Conservation (phyloP, 495 filamentous ascomycete species). For the Clavariopsis aquatica region DNA sequence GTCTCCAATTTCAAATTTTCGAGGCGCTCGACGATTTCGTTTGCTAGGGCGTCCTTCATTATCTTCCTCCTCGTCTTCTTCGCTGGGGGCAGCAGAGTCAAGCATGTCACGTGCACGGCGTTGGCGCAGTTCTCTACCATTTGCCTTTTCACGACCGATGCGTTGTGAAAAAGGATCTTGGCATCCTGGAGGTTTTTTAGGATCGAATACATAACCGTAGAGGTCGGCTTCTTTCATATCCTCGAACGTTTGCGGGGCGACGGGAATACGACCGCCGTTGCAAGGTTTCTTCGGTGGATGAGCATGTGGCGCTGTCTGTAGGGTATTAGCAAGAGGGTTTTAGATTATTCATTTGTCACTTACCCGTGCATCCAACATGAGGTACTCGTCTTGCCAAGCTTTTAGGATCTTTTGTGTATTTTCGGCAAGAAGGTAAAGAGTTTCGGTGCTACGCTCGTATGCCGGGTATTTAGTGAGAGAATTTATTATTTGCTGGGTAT, state of each 20-base stretch:
- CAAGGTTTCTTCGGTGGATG: conserved; percentile 47
- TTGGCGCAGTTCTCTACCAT: conserved; percentile 45
- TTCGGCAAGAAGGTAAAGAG: conserved; percentile 56
- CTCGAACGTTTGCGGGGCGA: conserved; percentile 40
- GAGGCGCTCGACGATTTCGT: conserved; percentile 31
- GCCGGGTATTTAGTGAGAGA: conserved; percentile 42
- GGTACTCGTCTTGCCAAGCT: conserved; percentile 65
- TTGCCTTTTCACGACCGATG: conserved; percentile 30
- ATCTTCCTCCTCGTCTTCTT: conserved; percentile 36
- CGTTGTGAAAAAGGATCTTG: conserved; percentile 47
- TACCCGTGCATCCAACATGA: conserved; percentile 55
- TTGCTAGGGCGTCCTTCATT: conserved; percentile 28
- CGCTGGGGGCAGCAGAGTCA: conserved; percentile 37
- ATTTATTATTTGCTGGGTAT: conserved; percentile 35
- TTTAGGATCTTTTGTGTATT: conserved; percentile 57
- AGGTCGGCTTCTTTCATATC: conserved; percentile 49
- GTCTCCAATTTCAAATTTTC: conserved; percentile 28
- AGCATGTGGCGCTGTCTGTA: conserved; percentile 43
- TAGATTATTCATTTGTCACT: neutral
- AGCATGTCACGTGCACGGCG: conserved; percentile 39
- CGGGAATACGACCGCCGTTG: conserved; percentile 43
- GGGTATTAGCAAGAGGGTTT: conserved; percentile 7
- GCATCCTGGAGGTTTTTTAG: conserved; percentile 38
- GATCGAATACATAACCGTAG: conserved; percentile 47
- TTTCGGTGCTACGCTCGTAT: conserved; percentile 45